Evolutionary conservation across 129 eudicot genomes (phyloP).

Genomic region (Oenanthe sinensis): DNA sequence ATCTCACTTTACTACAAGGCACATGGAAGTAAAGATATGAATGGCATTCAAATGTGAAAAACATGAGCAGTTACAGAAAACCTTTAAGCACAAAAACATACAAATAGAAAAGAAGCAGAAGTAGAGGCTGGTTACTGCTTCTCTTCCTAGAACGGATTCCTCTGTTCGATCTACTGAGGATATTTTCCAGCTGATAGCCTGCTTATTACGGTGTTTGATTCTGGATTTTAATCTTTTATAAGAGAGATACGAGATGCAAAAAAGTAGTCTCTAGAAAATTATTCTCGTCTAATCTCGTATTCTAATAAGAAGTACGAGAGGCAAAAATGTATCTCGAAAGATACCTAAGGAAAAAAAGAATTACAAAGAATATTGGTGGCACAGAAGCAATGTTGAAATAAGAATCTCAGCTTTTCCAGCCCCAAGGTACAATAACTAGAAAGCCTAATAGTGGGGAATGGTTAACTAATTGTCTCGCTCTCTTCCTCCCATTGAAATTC

Average conservation of each 20-base stretch:
- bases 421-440: not conserved
- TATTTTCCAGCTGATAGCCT: not conserved
- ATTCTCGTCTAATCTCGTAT: not conserved
- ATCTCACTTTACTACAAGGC: not conserved
- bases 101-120: too few species aligned
- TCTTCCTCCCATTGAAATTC: not conserved
- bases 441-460: not conserved
- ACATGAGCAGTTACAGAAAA: not conserved
- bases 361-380: constrained; percentile 7
- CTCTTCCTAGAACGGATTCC: too few species aligned
- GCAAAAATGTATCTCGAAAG: not conserved
- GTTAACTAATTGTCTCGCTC: constrained; percentile 3
- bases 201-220: not conserved
- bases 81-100: too few species aligned
- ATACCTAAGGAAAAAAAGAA: not conserved
- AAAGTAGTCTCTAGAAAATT: not conserved
- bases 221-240: not conserved
- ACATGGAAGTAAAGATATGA: not conserved
- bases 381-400: not conserved
- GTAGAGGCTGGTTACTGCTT: too few species aligned
- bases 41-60: too few species aligned
- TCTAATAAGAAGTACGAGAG: not conserved
- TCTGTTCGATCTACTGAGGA: not conserved
- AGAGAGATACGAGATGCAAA: not conserved
- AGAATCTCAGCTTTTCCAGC: constrained; percentile 6